Evolutionary conservation across 2,329 filamentous ascomycete genomes (phyloP).

Genomic region (Ascochyta rabiei): DNA sequence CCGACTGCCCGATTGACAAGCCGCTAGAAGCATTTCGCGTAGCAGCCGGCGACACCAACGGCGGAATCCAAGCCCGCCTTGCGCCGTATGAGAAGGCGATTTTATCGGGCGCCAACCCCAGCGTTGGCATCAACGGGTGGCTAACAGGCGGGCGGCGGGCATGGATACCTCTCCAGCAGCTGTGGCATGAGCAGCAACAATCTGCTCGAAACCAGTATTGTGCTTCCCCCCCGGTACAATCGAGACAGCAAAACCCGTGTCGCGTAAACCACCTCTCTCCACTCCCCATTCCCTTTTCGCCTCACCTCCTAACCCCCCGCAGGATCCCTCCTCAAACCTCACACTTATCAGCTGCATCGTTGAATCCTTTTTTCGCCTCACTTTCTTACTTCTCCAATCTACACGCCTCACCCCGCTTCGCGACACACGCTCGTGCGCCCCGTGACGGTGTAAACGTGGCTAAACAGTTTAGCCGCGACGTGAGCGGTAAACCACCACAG

Average conservation of each 20-base stretch:
- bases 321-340: constrained; percentile 16
- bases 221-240: constrained; percentile 32
- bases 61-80: constrained; percentile 24
- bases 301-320: too few species aligned
- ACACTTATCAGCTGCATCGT: constrained; percentile 30
- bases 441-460: constrained; percentile 23
- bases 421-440: constrained; percentile 30
- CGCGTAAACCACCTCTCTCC: too few species aligned
- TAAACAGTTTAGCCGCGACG: constrained; percentile 24
- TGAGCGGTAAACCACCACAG: constrained; percentile 26
- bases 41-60: constrained; percentile 29
- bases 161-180: constrained; percentile 44
- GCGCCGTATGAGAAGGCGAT: constrained; percentile 20
- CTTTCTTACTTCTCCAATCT: constrained; percentile 23
- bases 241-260: constrained; percentile 27
- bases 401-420: constrained; percentile 33
- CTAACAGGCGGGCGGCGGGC: constrained; percentile 49
- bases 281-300: too few species aligned
- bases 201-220: constrained; percentile 44
- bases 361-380: constrained; percentile 23
- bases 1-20: constrained; percentile 16
- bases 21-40: constrained; percentile 20
- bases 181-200: constrained; percentile 49
- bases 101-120: constrained; percentile 32
- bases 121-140: constrained; percentile 51